These are phyloP conservation scores for Metroxylon sagu DNA, from an alignment of 176 grass and related monocot species.

Conservation along the genomic window DNA sequence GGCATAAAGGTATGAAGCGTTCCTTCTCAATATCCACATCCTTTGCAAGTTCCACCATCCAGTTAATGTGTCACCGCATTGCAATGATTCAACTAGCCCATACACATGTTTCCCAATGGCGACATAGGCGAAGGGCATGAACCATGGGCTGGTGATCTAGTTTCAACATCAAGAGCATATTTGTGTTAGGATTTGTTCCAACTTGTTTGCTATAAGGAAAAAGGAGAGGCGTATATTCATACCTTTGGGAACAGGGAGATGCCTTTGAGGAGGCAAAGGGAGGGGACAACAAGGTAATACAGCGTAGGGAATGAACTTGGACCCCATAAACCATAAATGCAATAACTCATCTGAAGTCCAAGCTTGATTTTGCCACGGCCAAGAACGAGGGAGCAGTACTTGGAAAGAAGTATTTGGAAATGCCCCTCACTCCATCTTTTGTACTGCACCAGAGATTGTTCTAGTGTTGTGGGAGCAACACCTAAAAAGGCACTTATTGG, in stretches of 20 bases:
- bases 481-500: constrained; percentile 50
- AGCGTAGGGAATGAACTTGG: constrained; percentile 47
- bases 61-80: constrained; percentile 32
- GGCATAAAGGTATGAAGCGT: constrained; percentile 50
- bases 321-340: constrained; percentile 45
- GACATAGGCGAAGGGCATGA: constrained; percentile 50
- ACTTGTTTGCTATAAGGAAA: too few species aligned
- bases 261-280: constrained; percentile 60
- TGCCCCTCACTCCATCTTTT: constrained; percentile 80
- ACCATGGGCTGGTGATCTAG: constrained; percentile 47
- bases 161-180: constrained; percentile 1
- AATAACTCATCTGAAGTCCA: constrained; percentile 54
- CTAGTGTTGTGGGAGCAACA: constrained; percentile 46
- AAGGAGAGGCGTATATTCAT: neutral
- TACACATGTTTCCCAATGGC: constrained; percentile 26
- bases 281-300: constrained; percentile 52
- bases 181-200: too few species aligned
- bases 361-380: constrained; percentile 51
- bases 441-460: constrained; percentile 56
- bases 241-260: constrained; percentile 59
- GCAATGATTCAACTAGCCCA: constrained; percentile 37
- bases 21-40: constrained; percentile 57
- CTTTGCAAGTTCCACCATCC: constrained; percentile 76
- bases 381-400: constrained; percentile 40
- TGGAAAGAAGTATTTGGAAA: constrained; percentile 46